A percentile compares a stretch with the other conserved stretches of the same genome.
phyloP scores from a whole-genome alignment of 1,139 yeast species.

The Candida neerlandica region DNA sequence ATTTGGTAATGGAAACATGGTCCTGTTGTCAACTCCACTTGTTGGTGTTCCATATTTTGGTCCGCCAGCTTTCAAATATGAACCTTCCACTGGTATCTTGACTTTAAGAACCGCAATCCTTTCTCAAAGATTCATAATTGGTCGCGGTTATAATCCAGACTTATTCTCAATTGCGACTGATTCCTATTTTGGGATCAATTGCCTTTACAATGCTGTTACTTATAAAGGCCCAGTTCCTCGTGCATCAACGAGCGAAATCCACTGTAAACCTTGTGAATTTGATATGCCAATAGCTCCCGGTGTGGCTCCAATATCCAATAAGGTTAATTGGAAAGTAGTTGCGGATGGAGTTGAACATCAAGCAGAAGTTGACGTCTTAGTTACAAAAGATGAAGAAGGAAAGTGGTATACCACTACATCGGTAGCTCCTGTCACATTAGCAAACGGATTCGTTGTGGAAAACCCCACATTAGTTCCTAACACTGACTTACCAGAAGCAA shows the following conservation, averaged over 20 bases:
- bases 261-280: background rate
- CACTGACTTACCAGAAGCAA: too few species aligned
- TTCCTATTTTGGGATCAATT: background rate
- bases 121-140: background rate
- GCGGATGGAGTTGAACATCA: background rate
- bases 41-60: constrained; percentile 13
- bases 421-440: background rate
- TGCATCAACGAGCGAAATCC: background rate
- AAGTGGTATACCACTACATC: background rate
- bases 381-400: background rate
- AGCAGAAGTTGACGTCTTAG: background rate
- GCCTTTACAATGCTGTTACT: background rate
- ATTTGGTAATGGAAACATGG: background rate
- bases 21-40: constrained; percentile 1
- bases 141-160: background rate
- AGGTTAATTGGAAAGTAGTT: background rate
- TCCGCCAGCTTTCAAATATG: constrained; percentile 6
- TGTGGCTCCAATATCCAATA: background rate
- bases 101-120: background rate
- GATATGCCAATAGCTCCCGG: background rate
- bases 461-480: background rate
- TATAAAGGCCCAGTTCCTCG: background rate
- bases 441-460: background rate
- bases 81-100: background rate
- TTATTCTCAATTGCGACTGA: background rate